Conservation (phyloP, 371 early-diverging fungal genomes). For the Mucor piriformis region DNA sequence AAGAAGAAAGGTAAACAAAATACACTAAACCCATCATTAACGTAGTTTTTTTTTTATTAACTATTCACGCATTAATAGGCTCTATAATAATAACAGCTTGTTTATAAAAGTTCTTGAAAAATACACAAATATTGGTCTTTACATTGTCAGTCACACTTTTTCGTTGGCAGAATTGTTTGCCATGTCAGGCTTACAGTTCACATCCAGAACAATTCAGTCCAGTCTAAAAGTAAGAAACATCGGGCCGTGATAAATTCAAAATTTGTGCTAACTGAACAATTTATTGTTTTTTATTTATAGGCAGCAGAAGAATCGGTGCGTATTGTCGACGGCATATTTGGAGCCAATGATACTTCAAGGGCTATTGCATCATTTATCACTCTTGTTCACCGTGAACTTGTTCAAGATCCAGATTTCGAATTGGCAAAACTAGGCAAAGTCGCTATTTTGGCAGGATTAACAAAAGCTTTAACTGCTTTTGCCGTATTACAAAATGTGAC, state of each 20-base stretch:
- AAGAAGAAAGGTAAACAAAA: not conserved
- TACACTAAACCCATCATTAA: not conserved
- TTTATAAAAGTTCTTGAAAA: slow-evolving; percentile 61
- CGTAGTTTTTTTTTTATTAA: not conserved
- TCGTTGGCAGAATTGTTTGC: slow-evolving; percentile 77
- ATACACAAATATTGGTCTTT: slow-evolving; percentile 66
- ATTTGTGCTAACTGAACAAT: no score
- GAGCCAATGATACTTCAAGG: slow-evolving; percentile 84
- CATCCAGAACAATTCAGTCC: slow-evolving; percentile 69
- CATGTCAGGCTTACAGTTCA: slow-evolving; percentile 72
- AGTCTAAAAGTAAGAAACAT: slow-evolving; percentile 57
- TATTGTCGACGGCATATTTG: slow-evolving; percentile 87
- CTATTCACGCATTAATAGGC: not conserved
- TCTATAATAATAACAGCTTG: slow-evolving; percentile 21
- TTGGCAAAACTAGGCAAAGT: slow-evolving; percentile 62
- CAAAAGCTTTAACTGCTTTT: slow-evolving; percentile 80
- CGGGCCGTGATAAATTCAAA: not conserved
- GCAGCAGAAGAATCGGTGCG: slow-evolving; percentile 87
- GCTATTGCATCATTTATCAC: slow-evolving; percentile 80
- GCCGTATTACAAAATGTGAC: slow-evolving; percentile 81
- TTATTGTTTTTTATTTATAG: slow-evolving; percentile 25
- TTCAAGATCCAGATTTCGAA: slow-evolving; percentile 63
- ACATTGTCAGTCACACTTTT: slow-evolving; percentile 67
- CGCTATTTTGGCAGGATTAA: slow-evolving; percentile 66
- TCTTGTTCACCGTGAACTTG: slow-evolving; percentile 69